Conservation (phyloP, 2,329 filamentous ascomycete genomes). For the Cercospora sp. region DNA sequence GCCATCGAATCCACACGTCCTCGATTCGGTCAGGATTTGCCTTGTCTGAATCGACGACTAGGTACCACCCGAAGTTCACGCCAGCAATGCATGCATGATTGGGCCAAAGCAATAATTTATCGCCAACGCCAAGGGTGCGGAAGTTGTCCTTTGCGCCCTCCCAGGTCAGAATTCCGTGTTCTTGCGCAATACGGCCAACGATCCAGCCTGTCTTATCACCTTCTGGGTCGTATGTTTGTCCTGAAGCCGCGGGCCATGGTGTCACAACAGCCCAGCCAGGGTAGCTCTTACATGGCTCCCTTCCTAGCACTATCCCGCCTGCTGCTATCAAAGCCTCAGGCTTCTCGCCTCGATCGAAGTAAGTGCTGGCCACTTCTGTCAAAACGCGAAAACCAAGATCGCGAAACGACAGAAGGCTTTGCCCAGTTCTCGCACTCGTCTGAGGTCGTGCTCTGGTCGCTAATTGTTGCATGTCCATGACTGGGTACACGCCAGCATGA, state of each 20-base stretch:
- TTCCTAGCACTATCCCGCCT: conserved; percentile 68
- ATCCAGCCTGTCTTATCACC: conserved; percentile 59
- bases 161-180: conserved; percentile 73
- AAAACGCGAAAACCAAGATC: conserved; percentile 68
- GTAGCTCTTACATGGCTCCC: conserved; percentile 72
- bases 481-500: conserved; percentile 74
- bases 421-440: conserved; percentile 30
- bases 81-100: conserved; percentile 80
- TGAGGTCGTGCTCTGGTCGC: conserved; percentile 64
- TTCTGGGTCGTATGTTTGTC: conserved; percentile 40
- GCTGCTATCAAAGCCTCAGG: conserved; percentile 68
- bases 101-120: conserved; percentile 71
- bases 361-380: conserved; percentile 70
- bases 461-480: conserved; percentile 76
- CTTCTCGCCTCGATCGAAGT: conserved; percentile 58
- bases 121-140: conserved; percentile 58
- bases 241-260: conserved; percentile 52
- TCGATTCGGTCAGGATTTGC: conserved; percentile 60
- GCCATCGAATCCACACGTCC: conserved; percentile 74
- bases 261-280: conserved; percentile 69
- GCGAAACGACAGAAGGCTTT: conserved; percentile 45
- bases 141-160: conserved; percentile 47
- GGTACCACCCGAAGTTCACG: conserved; percentile 69
- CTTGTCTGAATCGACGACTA: conserved; percentile 66
- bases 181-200: conserved; percentile 71